Conservation (phyloP, 257 asterid genomes). For the Capsicum baccatum region DNA sequence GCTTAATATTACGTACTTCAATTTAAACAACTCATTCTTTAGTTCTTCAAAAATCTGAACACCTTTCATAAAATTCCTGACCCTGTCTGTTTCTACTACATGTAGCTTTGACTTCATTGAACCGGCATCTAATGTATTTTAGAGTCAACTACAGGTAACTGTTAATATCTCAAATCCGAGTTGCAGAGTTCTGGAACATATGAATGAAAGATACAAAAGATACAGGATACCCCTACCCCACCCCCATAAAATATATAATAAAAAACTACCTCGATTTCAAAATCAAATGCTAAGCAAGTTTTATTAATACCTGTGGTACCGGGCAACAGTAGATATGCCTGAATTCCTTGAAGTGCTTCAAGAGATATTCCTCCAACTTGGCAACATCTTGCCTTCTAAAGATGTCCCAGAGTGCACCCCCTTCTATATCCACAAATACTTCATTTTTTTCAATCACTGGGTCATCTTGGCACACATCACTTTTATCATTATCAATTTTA, state of each 20-base stretch:
- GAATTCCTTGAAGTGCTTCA: constrained; percentile 49
- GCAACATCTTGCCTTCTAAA: constrained; percentile 88
- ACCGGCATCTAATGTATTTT: no score
- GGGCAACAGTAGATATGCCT: constrained; percentile 53
- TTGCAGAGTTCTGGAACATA: not conserved
- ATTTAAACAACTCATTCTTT: no score
- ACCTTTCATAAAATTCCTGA: no score
- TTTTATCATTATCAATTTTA: constrained; percentile 22
- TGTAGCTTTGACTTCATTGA: no score
- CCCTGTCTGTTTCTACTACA: no score
- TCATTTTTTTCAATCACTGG: constrained; percentile 18
- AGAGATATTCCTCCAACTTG: constrained; percentile 62
- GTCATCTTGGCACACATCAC: not conserved
- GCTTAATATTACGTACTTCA: no score
- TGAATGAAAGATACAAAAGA: not conserved
- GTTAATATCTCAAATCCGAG: not conserved
- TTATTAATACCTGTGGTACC: constrained; percentile 55
- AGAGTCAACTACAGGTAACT: not conserved
- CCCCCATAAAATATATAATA: not conserved
- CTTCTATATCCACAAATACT: constrained; percentile 41
- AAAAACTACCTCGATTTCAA: not conserved
- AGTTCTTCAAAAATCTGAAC: no score
- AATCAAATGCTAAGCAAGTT: not conserved
- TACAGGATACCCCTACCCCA: not conserved
- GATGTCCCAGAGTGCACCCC: constrained; percentile 96